phyloP scores from a whole-genome alignment of 2,329 filamentous ascomycete genomes.

The Colletotrichum trifolii region DNA sequence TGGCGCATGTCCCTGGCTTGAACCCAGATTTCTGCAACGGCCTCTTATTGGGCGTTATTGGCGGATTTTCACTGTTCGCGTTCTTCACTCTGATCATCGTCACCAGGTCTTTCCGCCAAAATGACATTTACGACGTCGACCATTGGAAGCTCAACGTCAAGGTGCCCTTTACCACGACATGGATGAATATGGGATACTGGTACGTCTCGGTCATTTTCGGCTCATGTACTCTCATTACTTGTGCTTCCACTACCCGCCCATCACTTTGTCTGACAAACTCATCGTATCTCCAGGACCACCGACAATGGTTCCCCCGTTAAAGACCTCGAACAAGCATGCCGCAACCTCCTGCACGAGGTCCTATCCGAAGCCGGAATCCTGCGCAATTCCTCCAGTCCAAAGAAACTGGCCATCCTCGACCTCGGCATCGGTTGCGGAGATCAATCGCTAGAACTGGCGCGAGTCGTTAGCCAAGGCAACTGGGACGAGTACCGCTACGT shows the following conservation, averaged over 20 bases:
- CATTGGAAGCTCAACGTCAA: constrained; percentile 67
- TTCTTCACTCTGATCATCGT: constrained; percentile 35
- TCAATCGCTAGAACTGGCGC: constrained; percentile 60
- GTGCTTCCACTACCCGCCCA: not conserved
- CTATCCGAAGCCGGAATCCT: constrained; percentile 56
- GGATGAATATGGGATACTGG: constrained; percentile 74
- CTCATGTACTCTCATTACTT: not conserved
- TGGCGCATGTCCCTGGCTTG: not conserved
- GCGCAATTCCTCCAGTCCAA: constrained; percentile 16
- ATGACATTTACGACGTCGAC: constrained; percentile 59
- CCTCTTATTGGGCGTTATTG: constrained; percentile 10
- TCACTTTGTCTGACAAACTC: not conserved
- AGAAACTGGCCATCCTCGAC: constrained; percentile 56
- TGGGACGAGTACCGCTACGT: constrained; percentile 56
- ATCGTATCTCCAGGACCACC: constrained; percentile 43
- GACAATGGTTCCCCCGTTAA: constrained; percentile 44
- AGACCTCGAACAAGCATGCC: constrained; percentile 58
- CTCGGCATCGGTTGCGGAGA: constrained; percentile 70
- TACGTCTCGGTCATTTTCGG: constrained; percentile 45
- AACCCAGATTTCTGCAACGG: constrained; percentile 12
- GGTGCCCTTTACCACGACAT: constrained; percentile 62
- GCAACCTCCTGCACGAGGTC: constrained; percentile 60
- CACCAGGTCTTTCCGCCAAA: constrained; percentile 40
- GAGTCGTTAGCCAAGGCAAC: constrained; percentile 38
- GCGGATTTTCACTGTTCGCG: constrained; percentile 40